Evolutionary conservation across 768 basidiomycete genomes (phyloP).

Genomic region (Nidularia sp.): DNA sequence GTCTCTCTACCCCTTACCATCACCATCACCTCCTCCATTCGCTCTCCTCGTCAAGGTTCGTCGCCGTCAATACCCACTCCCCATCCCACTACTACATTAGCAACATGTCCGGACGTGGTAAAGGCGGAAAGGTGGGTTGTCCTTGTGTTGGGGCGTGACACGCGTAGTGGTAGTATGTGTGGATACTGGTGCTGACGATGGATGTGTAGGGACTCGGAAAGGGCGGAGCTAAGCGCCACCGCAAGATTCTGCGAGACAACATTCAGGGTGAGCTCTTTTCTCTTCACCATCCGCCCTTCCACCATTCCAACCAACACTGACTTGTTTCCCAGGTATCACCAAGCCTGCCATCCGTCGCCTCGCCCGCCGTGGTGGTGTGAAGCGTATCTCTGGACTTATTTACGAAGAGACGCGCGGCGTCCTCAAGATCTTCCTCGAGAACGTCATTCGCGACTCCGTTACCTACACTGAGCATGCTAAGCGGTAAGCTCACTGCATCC

Average conservation of each 20-base stretch:
- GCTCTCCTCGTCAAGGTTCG: constrained; percentile 1
- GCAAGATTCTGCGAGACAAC: constrained; percentile 79
- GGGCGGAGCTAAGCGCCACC: constrained; percentile 76
- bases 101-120: constrained; percentile 73
- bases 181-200: constrained; percentile 5
- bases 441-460: constrained; percentile 86
- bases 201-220: constrained; percentile 63
- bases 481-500: constrained; percentile 34
- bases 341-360: constrained; percentile 33
- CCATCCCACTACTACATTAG: constrained; percentile 10
- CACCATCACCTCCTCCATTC: constrained; percentile 22
- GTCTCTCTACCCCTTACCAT: constrained; percentile 19
- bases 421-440: constrained; percentile 68
- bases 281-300: background rate
- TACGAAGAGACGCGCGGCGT: constrained; percentile 84
- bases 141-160: background rate
- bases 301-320: background rate
- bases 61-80: constrained; percentile 5
- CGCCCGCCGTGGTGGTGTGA: constrained; percentile 81
- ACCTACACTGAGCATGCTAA: constrained; percentile 95
- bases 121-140: constrained; percentile 63
- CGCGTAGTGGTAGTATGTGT: background rate
- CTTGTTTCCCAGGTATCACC: background rate
- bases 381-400: constrained; percentile 72
- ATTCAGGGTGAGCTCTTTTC: constrained; percentile 55